These are phyloP conservation scores for Halophytophthora polymorphica DNA, from an alignment of 352 stramenopile species.

Conservation along the genomic window DNA sequence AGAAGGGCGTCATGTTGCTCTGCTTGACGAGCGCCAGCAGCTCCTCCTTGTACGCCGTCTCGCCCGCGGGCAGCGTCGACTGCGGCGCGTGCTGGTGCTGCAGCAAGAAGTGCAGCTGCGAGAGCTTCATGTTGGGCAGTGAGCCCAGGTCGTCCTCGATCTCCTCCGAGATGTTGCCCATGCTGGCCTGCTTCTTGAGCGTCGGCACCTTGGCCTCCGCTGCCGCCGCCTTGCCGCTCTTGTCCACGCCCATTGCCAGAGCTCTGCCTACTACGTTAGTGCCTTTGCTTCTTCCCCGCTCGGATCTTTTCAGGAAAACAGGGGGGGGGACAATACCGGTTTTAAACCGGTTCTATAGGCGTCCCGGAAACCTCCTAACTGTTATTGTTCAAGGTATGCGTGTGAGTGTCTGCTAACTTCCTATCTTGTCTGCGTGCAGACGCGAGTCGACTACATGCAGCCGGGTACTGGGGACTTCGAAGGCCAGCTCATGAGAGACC, in stretches of 20 bases:
- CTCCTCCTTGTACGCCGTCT: slow-evolving; percentile 41
- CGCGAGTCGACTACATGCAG: too few relatives aligned
- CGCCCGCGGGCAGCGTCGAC: slow-evolving; percentile 32
- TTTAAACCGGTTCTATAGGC: too few relatives aligned
- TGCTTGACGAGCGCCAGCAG: slow-evolving; percentile 62
- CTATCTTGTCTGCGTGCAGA: too few relatives aligned
- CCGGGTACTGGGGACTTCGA: too few relatives aligned
- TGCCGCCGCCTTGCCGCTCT: slow-evolving; percentile 8
- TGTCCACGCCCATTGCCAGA: slow-evolving; percentile 8
- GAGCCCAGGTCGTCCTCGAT: slow-evolving; percentile 80
- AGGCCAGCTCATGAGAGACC: too few relatives aligned
- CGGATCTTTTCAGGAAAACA: too few relatives aligned
- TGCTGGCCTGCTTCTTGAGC: slow-evolving; percentile 72
- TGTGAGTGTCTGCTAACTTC: too few relatives aligned
- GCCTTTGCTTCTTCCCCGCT: too few relatives aligned
- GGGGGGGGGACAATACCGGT: too few relatives aligned
- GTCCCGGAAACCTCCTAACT: too few relatives aligned
- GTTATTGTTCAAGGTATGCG: too few relatives aligned
- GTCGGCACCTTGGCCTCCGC: slow-evolving; percentile 12
- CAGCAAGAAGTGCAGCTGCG: slow-evolving; percentile 73
- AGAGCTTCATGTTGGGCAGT: slow-evolving; percentile 76
- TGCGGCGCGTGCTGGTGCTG: slow-evolving; percentile 56
- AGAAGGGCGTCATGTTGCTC: slow-evolving; percentile 80
- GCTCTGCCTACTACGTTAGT: background rate
- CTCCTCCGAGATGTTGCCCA: slow-evolving; percentile 85